Conservation (phyloP, 2,329 filamentous ascomycete species). For the Diaporthe amygdali region DNA sequence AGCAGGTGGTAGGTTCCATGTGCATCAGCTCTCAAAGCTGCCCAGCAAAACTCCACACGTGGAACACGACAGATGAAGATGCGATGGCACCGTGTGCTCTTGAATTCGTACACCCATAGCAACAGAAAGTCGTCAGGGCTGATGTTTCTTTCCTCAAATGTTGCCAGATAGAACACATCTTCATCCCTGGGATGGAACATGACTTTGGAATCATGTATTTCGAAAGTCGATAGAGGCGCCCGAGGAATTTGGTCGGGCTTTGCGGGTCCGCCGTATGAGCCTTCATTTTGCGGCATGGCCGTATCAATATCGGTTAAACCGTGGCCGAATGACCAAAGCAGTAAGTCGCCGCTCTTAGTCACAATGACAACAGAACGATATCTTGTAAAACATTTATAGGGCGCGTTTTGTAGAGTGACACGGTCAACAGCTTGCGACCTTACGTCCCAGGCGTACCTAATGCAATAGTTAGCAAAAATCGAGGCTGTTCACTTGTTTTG, state of each 20-base stretch:
- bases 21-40: neutral
- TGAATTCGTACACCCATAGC: constrained; percentile 5
- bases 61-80: neutral
- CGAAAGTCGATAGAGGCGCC: neutral
- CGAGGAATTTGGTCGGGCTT: neutral
- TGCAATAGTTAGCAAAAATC: neutral
- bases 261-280: neutral
- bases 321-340: constrained; percentile 1
- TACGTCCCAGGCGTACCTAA: neutral
- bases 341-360: neutral
- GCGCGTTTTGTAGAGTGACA: neutral
- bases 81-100: neutral
- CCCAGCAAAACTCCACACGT: neutral
- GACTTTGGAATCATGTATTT: neutral
- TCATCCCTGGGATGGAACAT: neutral
- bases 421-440: neutral
- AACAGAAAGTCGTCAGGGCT: neutral
- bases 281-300: neutral
- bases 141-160: neutral
- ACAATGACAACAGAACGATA: neutral
- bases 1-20: constrained; percentile 12
- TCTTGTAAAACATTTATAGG: neutral
- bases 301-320: neutral
- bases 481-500: too few relatives aligned
- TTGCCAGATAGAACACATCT: neutral